These are phyloP conservation scores for Pulveroboletus sp. DNA, from an alignment of 768 basidiomycete species.

Conservation along the genomic window DNA sequence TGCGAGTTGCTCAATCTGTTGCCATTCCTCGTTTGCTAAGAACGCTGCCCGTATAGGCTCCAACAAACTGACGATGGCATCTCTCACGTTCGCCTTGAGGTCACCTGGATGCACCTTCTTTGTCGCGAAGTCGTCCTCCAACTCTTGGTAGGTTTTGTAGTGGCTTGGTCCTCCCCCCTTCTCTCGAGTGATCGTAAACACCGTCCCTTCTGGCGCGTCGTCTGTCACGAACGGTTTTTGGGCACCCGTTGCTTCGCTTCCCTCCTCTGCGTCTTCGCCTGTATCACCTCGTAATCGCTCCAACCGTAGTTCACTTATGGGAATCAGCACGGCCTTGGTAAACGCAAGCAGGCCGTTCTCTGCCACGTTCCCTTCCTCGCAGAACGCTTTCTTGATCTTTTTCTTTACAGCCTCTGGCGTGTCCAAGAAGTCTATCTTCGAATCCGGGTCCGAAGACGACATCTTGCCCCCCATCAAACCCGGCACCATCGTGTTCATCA, in stretches of 20 bases:
- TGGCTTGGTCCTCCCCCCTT: slow-evolving; percentile 73
- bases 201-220: slow-evolving; percentile 73
- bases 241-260: slow-evolving; percentile 44
- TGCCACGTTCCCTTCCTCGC: slow-evolving; percentile 84
- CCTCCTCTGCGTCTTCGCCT: slow-evolving; percentile 36
- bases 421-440: slow-evolving; percentile 98
- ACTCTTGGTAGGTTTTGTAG: slow-evolving; percentile 57
- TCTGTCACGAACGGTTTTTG: slow-evolving; percentile 60
- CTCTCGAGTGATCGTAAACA: slow-evolving; percentile 75
- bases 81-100: slow-evolving; percentile 73
- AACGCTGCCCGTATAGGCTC: slow-evolving; percentile 80
- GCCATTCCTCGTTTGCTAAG: slow-evolving; percentile 75
- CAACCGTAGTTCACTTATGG: slow-evolving; percentile 70
- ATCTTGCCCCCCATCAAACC: slow-evolving; percentile 94
- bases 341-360: slow-evolving; percentile 91
- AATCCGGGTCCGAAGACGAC: slow-evolving; percentile 96
- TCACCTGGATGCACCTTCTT: slow-evolving; percentile 86
- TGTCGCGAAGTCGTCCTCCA: slow-evolving; percentile 70
- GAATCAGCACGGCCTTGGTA: slow-evolving; percentile 81
- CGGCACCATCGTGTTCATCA: slow-evolving; percentile 99
- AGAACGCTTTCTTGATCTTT: slow-evolving; percentile 91
- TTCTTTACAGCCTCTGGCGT: slow-evolving; percentile 73
- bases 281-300: slow-evolving; percentile 49
- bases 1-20: slow-evolving; percentile 66
- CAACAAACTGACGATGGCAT: slow-evolving; percentile 68